phyloP scores from a whole-genome alignment of 1,284 basidiomycete species.

The Ustilago shanxiensis region DNA sequence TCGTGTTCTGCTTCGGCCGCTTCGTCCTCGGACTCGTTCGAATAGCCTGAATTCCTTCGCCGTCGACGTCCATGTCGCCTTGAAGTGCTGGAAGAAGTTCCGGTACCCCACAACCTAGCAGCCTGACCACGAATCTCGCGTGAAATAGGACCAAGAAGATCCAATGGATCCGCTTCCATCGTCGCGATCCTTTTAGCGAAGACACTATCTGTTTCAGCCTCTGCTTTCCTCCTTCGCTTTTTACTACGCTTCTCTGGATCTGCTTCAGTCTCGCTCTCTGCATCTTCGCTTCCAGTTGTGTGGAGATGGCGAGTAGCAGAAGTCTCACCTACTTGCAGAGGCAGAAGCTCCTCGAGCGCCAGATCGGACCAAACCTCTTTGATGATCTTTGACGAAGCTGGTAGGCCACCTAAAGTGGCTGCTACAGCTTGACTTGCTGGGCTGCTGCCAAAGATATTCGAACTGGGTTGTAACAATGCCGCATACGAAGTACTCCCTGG shows the following conservation, averaged over 20 bases:
- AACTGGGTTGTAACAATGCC: conserved; percentile 47
- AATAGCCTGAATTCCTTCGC: conserved; percentile 4
- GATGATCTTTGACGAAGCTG: conserved; percentile 25
- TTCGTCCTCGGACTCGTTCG: conserved; percentile 31
- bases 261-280: not conserved
- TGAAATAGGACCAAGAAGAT: conserved; percentile 36
- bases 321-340: conserved; percentile 26
- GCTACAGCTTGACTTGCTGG: conserved; percentile 45
- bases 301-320: conserved; percentile 30
- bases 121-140: conserved; percentile 49
- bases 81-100: not conserved
- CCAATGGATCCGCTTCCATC: conserved; percentile 44
- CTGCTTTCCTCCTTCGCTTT: conserved; percentile 25
- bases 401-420: conserved; percentile 40
- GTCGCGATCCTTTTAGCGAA: conserved; percentile 30
- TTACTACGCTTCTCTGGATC: conserved; percentile 2
- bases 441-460: conserved; percentile 41
- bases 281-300: conserved; percentile 2
- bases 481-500: conserved; percentile 55
- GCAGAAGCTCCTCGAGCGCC: conserved; percentile 57
- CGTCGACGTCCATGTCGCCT: not conserved
- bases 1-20: conserved; percentile 38
- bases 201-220: conserved; percentile 23
- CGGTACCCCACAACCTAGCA: conserved; percentile 28
- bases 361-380: conserved; percentile 61